A percentile compares a stretch with the other conserved stretches of the same genome.
These are phyloP conservation scores for Trichoderma arundinaceum DNA, from an alignment of 2,329 filamentous ascomycete species.

Conservation along the genomic window DNA sequence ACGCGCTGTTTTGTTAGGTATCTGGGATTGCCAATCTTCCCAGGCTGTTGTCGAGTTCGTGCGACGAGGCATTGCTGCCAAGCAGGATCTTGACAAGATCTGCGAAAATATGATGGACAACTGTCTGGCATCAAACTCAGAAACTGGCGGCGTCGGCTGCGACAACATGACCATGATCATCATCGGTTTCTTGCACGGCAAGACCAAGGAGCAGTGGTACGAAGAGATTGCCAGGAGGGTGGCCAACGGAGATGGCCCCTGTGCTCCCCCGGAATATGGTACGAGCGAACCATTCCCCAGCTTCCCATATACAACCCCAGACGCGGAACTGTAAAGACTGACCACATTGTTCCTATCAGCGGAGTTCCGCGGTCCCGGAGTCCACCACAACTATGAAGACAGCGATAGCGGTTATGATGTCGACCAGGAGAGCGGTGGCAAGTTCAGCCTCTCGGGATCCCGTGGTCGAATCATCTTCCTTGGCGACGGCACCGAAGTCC, in stretches of 20 bases:
- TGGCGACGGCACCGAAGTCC: slow-evolving; percentile 91
- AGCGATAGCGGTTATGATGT: slow-evolving; percentile 78
- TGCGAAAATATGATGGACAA: slow-evolving; percentile 99
- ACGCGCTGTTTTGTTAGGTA: slow-evolving; percentile 63
- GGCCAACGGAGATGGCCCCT: slow-evolving; percentile 95
- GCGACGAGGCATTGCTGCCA: slow-evolving; percentile 91
- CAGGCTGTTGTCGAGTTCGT: slow-evolving; percentile 98
- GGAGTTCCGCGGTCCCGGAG: slow-evolving; percentile 82
- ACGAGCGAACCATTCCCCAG: slow-evolving; percentile 60
- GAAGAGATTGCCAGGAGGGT: slow-evolving; percentile 92
- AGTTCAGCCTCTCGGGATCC: slow-evolving; percentile 72
- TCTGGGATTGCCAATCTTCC: slow-evolving; percentile 99
- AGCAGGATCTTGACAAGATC: slow-evolving; percentile 92
- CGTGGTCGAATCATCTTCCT: slow-evolving; percentile 91
- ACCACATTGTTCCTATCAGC: slow-evolving; percentile 55
- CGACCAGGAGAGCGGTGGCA: slow-evolving; percentile 69
- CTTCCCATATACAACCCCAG: slow-evolving; percentile 24
- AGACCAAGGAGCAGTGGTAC: slow-evolving; percentile 98
- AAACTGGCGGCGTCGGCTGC: slow-evolving; percentile 96
- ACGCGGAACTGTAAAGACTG: slow-evolving; percentile 35
- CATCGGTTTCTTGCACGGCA: slow-evolving; percentile 86
- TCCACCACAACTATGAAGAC: slow-evolving; percentile 83
- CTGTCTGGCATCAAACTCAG: slow-evolving; percentile 95
- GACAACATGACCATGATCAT: slow-evolving; percentile 99
- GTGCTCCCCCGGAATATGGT: slow-evolving; percentile 99